Conservation (phyloP, 257 asterid species). For the Ajuga chamaepitys region DNA sequence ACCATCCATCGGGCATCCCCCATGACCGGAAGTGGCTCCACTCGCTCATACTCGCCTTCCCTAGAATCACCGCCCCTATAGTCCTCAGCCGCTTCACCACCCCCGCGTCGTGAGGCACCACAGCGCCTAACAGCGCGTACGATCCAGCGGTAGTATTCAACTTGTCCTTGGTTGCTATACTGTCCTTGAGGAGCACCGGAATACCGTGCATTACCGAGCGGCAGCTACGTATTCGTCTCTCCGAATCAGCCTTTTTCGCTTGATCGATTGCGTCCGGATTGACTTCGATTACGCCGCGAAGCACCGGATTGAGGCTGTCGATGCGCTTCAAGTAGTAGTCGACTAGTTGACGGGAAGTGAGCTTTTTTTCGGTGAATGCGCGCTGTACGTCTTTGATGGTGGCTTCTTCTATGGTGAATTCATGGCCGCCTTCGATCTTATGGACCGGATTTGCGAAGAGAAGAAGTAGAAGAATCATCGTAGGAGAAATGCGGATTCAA, state of each 20-base stretch:
- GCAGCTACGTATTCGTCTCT: constrained; percentile 11
- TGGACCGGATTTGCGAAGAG: not conserved
- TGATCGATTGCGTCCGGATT: constrained; percentile 50
- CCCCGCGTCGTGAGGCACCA: constrained; percentile 53
- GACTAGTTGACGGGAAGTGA: constrained; percentile 37
- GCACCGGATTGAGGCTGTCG: constrained; percentile 49
- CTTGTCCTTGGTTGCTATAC: constrained; percentile 51
- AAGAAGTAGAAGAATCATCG: constrained; percentile 14
- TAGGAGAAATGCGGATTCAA: not conserved
- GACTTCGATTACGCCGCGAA: constrained; percentile 52
- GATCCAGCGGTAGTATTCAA: constrained; percentile 66
- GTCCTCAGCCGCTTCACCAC: constrained; percentile 55
- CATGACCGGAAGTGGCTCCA: constrained; percentile 49
- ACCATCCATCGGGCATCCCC: constrained; percentile 57
- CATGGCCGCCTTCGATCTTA: constrained; percentile 15
- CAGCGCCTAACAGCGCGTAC: constrained; percentile 51
- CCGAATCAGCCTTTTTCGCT: constrained; percentile 45
- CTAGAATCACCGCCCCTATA: constrained; percentile 68
- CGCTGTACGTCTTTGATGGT: constrained; percentile 32
- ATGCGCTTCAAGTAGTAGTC: constrained; percentile 37
- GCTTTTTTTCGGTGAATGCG: constrained; percentile 26
- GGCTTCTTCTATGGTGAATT: constrained; percentile 51
- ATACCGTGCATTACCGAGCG: constrained; percentile 42
- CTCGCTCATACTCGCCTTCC: constrained; percentile 72
- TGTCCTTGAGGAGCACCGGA: constrained; percentile 79